Percentiles rank a stretch among this genome's conserved stretches.
Conservation (phyloP, 306 rosid genomes). For the Pachyrhizus erosus region DNA sequence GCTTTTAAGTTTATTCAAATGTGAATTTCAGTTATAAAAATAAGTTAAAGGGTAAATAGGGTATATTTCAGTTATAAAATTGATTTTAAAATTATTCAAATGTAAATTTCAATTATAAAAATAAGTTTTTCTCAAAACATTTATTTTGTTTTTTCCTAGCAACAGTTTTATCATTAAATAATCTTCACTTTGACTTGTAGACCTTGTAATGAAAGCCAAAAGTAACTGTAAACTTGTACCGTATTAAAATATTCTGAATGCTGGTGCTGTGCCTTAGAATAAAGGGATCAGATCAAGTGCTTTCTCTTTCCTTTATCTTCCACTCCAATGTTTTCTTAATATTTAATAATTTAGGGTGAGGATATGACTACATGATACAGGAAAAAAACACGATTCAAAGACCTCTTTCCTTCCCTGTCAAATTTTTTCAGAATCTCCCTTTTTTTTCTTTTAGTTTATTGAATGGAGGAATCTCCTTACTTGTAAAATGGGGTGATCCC, state of each 20-base stretch:
- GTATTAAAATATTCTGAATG: neutral
- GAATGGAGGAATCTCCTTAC: neutral
- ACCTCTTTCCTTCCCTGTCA: neutral
- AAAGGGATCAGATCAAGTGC: conserved; percentile 7
- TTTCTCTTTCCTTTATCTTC: neutral
- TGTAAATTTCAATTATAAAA: neutral
- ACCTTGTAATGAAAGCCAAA: neutral
- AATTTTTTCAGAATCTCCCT: neutral
- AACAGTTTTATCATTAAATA: neutral
- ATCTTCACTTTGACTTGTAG: neutral
- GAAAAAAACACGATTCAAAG: neutral
- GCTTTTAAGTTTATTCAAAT: neutral
- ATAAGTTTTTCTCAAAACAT: neutral
- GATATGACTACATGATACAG: neutral
- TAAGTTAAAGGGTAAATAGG: too few species aligned
- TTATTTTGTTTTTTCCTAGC: neutral
- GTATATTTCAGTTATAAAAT: too few species aligned
- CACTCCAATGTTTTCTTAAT: neutral
- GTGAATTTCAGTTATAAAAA: neutral
- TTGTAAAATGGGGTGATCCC: neutral
- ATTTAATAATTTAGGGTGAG: neutral
- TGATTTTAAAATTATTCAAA: neutral
- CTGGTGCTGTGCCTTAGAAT: neutral
- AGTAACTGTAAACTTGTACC: neutral
- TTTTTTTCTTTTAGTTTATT: neutral